Base-by-base conservation (phyloP, 1,284 basidiomycete species). In the Flammula alnicola region DNA sequence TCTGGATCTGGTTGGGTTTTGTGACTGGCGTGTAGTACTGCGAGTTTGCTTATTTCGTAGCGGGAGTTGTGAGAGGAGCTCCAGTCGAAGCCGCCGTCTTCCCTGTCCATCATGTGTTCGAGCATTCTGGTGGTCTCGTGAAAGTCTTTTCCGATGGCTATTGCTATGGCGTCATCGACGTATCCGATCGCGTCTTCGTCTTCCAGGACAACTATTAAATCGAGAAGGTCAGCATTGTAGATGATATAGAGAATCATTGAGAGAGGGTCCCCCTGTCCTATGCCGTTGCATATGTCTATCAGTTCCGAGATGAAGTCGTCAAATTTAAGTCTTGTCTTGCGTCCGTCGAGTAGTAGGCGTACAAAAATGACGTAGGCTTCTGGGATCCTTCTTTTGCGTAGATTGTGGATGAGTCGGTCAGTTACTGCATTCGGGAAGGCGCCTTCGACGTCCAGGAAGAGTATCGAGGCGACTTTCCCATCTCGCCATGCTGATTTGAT, bases 181-280 rank as follows among this genome's bases (percentile, higher is more conserved):
- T 56, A 63, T 0, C 56, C 61, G 9, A 56, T 8, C 27, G 57
- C 42, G 11, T 50, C 47, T 44, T 52, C 49, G 8, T 52, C 3
- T 23, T 44, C 3, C 11, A 9, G 1, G 11, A 26, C 17, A 23
- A 52, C 25, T 2, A 63, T n/a, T n/a, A n/a, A 42, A 14, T 62
- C 51, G 0, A 64, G 30, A 6, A 64, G 43, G 42, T 62, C 54
- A 33, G 61, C 50, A 31, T 59, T 62, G 47, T 64, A 60, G n/a
- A 59, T 11, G 12, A 55, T 39, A 36, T 61, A 59, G 10, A 54
- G 43, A 5, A 55, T 35, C 50, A 61, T 60, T 2, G 61, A 64
- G 4, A 61, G 51, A 5, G 62, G 61, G 55, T 62, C 55, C 0
- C 65, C 67, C 50, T 66, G 65, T 6, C 59, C 59, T 12, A 62